These are phyloP conservation scores for Malus orientalis DNA, from an alignment of 306 rosid genomes.

Conservation along the genomic window DNA sequence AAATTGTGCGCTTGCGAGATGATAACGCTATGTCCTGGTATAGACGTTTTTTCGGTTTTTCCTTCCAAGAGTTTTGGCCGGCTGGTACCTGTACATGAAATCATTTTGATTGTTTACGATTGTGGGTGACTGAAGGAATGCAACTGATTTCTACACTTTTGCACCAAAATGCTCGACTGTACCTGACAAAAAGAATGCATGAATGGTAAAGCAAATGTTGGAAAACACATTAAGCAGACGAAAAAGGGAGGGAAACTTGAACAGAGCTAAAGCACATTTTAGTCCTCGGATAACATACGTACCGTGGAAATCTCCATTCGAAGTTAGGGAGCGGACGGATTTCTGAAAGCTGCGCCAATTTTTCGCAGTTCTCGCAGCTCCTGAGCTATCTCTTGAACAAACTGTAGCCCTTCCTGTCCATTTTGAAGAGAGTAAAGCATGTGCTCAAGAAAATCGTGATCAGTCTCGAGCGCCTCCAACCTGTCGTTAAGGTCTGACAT, in stretches of 20 bases:
- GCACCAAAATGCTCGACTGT: background rate
- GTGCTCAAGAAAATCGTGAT: conserved; percentile 61
- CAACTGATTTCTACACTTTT: conserved; percentile 2
- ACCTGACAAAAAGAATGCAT: conserved; percentile 21
- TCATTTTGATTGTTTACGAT: conserved; percentile 8
- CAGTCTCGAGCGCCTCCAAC: conserved; percentile 74
- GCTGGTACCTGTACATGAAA: conserved; percentile 9
- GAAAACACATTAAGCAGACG: background rate
- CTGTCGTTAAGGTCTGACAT: conserved; percentile 63
- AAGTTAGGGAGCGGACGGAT: conserved; percentile 24
- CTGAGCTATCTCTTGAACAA: conserved; percentile 56
- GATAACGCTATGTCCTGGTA: background rate
- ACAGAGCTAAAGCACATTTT: background rate
- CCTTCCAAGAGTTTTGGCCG: background rate
- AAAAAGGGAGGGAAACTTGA: background rate
- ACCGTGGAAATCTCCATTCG: conserved; percentile 11
- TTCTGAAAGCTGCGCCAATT: conserved; percentile 32
- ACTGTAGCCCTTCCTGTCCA: conserved; percentile 51
- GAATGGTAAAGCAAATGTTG: background rate
- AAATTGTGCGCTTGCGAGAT: background rate
- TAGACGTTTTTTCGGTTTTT: background rate
- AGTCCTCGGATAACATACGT: background rate
- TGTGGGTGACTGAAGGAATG: conserved; percentile 7
- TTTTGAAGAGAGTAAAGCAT: conserved; percentile 46
- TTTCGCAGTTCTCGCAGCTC: conserved; percentile 54